These are phyloP conservation scores for Basidioascus undulatus DNA, from an alignment of 768 basidiomycete species.

Conservation along the genomic window DNA sequence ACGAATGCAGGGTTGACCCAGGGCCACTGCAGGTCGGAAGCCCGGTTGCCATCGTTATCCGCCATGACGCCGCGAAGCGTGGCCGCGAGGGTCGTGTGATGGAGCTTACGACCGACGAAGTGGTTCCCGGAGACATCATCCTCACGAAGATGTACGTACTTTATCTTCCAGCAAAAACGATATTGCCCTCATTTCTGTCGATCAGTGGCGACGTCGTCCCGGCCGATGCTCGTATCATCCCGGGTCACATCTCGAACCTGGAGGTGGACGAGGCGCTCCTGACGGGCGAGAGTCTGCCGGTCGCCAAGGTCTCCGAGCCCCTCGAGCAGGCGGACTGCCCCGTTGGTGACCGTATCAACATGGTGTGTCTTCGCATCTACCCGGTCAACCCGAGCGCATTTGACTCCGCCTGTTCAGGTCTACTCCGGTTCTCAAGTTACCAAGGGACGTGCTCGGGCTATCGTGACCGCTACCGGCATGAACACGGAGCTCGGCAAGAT, in stretches of 20 bases:
- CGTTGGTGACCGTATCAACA: slow-evolving; percentile 10
- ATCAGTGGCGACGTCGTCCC: slow-evolving; percentile 23
- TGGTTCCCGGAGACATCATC: slow-evolving; percentile 12
- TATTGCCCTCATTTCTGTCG: slow-evolving; percentile 20
- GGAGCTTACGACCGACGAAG: slow-evolving; percentile 14
- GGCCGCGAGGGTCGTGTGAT: slow-evolving; percentile 4
- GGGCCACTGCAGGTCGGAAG: too few species aligned
- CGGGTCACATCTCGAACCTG: slow-evolving; percentile 16
- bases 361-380: slow-evolving; percentile 17
- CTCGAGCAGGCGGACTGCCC: slow-evolving; percentile 13
- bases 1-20: too few species aligned
- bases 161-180: slow-evolving; percentile 13
- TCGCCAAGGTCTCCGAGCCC: slow-evolving; percentile 13
- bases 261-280: slow-evolving; percentile 24
- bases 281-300: slow-evolving; percentile 21
- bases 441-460: slow-evolving; percentile 22
- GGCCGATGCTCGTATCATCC: slow-evolving; percentile 19
- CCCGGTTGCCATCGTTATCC: slow-evolving; percentile 19
- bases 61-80: slow-evolving; percentile 7
- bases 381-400: too few species aligned
- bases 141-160: neutral
- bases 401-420: slow-evolving; percentile 5
- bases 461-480: slow-evolving; percentile 23
- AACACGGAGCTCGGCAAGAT: slow-evolving; percentile 22
- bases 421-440: slow-evolving; percentile 23